Conservation (phyloP, 345 rosid species). For the Citrus unshiu region DNA sequence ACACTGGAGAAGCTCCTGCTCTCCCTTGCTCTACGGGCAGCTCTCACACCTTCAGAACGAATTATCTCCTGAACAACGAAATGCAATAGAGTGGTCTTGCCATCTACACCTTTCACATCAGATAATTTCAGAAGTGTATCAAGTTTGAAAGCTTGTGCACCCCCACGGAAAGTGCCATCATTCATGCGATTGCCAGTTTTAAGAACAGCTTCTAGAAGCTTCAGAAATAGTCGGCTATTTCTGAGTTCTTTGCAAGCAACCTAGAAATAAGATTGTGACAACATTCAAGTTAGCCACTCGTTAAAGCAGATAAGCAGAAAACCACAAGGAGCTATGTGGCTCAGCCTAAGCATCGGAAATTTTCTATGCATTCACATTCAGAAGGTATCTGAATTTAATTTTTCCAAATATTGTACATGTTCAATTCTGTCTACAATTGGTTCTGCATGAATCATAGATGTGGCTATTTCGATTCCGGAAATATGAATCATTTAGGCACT, state of each 20-base stretch:
- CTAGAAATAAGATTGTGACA: conserved; percentile 29
- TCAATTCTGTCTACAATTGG: not conserved
- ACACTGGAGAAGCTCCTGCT: conserved; percentile 63
- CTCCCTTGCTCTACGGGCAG: conserved; percentile 70
- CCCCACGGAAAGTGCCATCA: conserved; percentile 94
- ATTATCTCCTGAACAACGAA: conserved; percentile 94
- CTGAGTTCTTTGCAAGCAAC: conserved; percentile 87
- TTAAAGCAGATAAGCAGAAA: not conserved
- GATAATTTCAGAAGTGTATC: conserved; percentile 93
- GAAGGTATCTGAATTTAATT: not conserved
- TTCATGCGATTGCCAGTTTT: conserved; percentile 99
- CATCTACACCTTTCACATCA: conserved; percentile 94
- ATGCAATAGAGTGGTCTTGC: conserved; percentile 95
- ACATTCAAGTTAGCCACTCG: not conserved
- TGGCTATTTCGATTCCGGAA: not conserved
- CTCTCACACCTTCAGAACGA: conserved; percentile 86
- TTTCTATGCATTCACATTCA: not conserved
- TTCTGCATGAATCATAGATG: not conserved
- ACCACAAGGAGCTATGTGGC: not conserved
- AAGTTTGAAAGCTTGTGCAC: conserved; percentile 96
- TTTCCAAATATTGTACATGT: not conserved
- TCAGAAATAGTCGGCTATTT: conserved; percentile 81
- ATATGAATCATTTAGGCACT: not conserved
- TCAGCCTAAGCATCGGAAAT: not conserved
- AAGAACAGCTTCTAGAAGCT: conserved; percentile 96